Conservation (phyloP, 139 green algal genomes). For the Tetraselmis striata region DNA sequence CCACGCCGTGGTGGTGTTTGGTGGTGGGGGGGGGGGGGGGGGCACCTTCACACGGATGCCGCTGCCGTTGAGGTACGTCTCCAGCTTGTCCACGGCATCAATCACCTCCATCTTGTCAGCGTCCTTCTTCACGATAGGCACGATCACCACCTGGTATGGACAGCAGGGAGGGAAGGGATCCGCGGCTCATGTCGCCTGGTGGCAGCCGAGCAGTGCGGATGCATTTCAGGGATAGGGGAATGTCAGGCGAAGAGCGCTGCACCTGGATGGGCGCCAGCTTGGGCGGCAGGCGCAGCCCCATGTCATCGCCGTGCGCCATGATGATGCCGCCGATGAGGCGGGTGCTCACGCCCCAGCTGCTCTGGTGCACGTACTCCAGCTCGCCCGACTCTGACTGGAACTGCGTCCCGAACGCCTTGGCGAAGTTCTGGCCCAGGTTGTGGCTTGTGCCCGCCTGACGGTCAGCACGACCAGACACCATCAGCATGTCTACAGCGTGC, state of each 20-base stretch:
- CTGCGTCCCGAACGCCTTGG: constrained; percentile 67
- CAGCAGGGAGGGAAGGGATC: no score
- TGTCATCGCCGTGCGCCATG: constrained; percentile 97
- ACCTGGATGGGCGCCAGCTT: constrained; percentile 85
- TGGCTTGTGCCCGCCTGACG: constrained; percentile 95
- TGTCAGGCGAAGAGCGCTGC: no score
- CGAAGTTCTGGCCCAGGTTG: constrained; percentile 97
- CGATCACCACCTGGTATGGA: constrained; percentile 90
- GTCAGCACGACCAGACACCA: no score
- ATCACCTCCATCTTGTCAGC: constrained; percentile 58
- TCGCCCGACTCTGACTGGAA: constrained; percentile 57
- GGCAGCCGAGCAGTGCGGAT: no score
- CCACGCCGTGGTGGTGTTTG: no score
- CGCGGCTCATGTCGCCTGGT: no score
- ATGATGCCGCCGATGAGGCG: constrained; percentile 93
- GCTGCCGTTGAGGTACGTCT: constrained; percentile 41
- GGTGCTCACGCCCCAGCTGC: constrained; percentile 88
- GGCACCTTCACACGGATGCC: constrained; percentile 72
- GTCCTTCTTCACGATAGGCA: constrained; percentile 90
- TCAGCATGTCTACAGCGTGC: no score
- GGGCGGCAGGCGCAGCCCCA: constrained; percentile 84
- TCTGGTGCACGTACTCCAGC: constrained; percentile 82
- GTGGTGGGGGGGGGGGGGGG: not conserved
- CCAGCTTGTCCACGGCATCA: constrained; percentile 46
- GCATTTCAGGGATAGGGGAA: no score